Evolutionary conservation across 805 yeast genomes (phyloP).

Genomic region (Suhomyces faveliae): DNA sequence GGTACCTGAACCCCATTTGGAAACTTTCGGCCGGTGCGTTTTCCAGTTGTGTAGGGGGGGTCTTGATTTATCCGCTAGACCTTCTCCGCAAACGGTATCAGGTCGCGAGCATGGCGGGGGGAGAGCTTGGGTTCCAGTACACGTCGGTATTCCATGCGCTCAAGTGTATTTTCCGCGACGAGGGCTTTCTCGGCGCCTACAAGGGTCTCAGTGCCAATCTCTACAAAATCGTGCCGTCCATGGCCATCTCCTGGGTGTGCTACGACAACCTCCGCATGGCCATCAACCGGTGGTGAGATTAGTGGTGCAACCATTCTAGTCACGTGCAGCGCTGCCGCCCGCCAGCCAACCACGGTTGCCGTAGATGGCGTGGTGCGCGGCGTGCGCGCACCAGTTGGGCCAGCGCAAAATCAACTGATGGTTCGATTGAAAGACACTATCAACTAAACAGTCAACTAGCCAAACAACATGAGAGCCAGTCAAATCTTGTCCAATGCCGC

Average conservation of each 20-base stretch:
- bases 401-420: neutral
- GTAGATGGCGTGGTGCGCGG: neutral
- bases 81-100: constrained; percentile 86
- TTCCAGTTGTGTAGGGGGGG: constrained; percentile 87
- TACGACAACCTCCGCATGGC: constrained; percentile 65
- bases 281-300: constrained; percentile 30
- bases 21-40: constrained; percentile 78
- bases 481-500: constrained; percentile 41
- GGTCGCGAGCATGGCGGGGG: constrained; percentile 77
- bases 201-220: constrained; percentile 77
- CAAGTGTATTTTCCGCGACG: constrained; percentile 61
- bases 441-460: neutral
- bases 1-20: constrained; percentile 47
- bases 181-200: constrained; percentile 72
- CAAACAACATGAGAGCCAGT: constrained; percentile 37
- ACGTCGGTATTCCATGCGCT: constrained; percentile 75
- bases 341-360: constrained; percentile 13
- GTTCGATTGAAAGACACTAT: neutral
- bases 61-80: constrained; percentile 88
- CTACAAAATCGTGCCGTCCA: constrained; percentile 88
- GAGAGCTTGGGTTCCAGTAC: constrained; percentile 80
- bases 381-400: neutral
- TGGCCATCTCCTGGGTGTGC: constrained; percentile 94
- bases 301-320: too few species aligned
- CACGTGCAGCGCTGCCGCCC: constrained; percentile 8